Evolutionary conservation across 2,329 filamentous ascomycete genomes (phyloP), one percentile per base, ranked within the genome.

Genomic region (Emydomyces testavorans): DNA sequence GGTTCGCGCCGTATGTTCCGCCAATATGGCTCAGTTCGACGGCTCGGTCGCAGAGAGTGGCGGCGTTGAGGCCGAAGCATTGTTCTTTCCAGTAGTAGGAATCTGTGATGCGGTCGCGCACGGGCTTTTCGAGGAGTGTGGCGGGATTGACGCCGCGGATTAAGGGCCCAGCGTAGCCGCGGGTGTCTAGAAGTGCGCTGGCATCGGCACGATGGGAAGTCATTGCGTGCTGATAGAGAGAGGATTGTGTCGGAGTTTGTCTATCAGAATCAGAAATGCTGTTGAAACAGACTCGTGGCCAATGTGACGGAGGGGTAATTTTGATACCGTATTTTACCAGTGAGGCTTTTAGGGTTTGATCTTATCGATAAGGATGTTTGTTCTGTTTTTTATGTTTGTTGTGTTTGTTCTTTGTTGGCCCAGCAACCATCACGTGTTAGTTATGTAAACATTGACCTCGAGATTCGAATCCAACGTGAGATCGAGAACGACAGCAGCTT

Each of bases 21-120:
- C 89, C 92, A 49, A 98, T 77, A 65, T 83, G 92, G 41, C 71
- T 76, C 39, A 98, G 77, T 57, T 90, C 83, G 21, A 87, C 84
- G 0, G 93, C 89, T 54, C 92, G 85, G 69, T 95, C 86, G 58
- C 94, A 83, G 4, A 98, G 65, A 0, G 79, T 82, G 1, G 80
- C 80, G 2, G 78, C 77, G 70, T 96, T 98, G 55, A 98, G 75
- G 35, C 85, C 92, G 68, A 96, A 98, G 65, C 92, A 95, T 70
- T 95, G 89, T 69, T 96, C 92, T 67, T 95, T 95, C 84, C 88
- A 98, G 72, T 94, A 98, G 70, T 94, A 93, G 46, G 81, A 86
- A 62, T 94, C 88, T 57, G 89, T 80, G 66, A 98, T 95, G 62
- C 92, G 88, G 68, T 98, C 92, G 62, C 85, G 85, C 55, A 95